Percentiles rank a stretch among this genome's conserved stretches.
Conservation (phyloP, 345 rosid genomes). For the Aquilaria yunnanensis region DNA sequence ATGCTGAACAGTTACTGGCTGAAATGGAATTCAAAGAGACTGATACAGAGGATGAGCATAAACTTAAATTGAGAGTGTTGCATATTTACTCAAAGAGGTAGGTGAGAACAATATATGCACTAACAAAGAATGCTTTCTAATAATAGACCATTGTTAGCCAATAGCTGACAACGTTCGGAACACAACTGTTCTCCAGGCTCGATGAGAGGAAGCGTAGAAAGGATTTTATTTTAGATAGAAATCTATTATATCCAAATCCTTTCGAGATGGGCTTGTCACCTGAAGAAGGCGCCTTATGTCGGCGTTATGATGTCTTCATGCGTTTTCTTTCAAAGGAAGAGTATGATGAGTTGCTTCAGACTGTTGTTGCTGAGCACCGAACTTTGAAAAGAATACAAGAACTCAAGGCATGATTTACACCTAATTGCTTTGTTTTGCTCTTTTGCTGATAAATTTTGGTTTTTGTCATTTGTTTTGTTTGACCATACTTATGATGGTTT, state of each 20-base stretch:
- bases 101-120: not conserved
- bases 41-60: conserved; percentile 79
- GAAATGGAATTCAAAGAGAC: conserved; percentile 97
- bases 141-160: not conserved
- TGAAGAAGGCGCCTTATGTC: conserved; percentile 73
- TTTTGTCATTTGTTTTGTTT: conserved; percentile 7
- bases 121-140: not conserved
- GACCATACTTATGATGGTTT: conserved; percentile 11
- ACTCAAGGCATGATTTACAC: conserved; percentile 49
- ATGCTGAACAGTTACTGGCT: conserved; percentile 90
- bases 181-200: conserved; percentile 45
- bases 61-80: conserved; percentile 78
- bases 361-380: conserved; percentile 65
- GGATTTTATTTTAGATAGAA: conserved; percentile 85
- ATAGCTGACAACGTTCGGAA: conserved; percentile 3
- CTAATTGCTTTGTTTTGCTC: not conserved
- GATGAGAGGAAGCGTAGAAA: conserved; percentile 94
- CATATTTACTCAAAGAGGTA: conserved; percentile 85
- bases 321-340: conserved; percentile 93
- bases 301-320: conserved; percentile 80
- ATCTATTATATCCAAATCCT: conserved; percentile 62
- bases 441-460: not conserved
- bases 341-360: conserved; percentile 74
- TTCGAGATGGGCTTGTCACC: conserved; percentile 70
- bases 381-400: conserved; percentile 66